Evolutionary conservation across 441 rosid genomes (phyloP).

Genomic region (Metrosideros polymorpha): DNA sequence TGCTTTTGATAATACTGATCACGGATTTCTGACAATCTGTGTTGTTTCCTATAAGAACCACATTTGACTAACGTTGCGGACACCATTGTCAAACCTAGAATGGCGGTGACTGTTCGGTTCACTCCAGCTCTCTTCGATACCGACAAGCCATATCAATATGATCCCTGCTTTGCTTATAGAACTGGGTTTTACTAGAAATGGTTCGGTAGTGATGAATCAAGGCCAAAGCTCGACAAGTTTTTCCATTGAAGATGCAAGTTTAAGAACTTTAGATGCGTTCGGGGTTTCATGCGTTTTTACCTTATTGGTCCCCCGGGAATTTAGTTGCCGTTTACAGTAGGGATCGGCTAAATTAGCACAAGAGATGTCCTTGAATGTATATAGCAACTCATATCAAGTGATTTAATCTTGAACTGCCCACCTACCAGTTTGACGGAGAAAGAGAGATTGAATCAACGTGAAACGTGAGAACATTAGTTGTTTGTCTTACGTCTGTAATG

Average conservation of each 20-base stretch:
- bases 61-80: not conserved
- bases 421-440: not conserved
- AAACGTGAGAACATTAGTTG: not conserved
- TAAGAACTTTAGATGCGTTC: not conserved
- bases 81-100: not conserved
- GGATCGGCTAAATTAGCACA: not conserved
- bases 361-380: not conserved
- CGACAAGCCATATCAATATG: not conserved
- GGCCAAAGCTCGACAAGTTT: not conserved
- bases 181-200: not conserved
- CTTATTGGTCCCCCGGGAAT: not conserved
- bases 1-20: not conserved
- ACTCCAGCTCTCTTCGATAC: not conserved
- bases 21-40: not conserved
- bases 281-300: not conserved
- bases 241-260: not conserved
- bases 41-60: not conserved
- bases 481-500: not conserved
- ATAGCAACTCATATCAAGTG: not conserved
- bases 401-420: not conserved
- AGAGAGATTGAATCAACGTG: not conserved
- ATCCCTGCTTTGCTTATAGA: not conserved
- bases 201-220: not conserved
- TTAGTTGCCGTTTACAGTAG: not conserved
- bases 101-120: not conserved